Base-by-base conservation (phyloP, 495 filamentous ascomycete genomes). In the Trichoderma asperelloides region DNA sequence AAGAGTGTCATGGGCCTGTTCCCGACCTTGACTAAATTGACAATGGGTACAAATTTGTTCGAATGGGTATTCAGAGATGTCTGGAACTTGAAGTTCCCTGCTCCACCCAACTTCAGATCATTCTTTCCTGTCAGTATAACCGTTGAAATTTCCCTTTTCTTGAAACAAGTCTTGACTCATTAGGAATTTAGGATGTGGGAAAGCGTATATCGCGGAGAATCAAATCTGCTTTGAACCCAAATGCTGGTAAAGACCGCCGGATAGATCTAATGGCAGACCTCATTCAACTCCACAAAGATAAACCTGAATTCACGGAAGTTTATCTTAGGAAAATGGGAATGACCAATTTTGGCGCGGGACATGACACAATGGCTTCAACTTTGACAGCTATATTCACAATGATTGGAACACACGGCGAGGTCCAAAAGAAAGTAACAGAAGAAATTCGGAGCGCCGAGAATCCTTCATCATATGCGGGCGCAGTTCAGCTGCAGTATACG, bases 281-380 rank as follows among this genome's bases (percentile, higher is more conserved):
- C 21, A 75, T 82, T 27, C 69, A 70, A 15, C 70, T 78, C 1
- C 77, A 80, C 57, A 66, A 69, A 15, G 70, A 71, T 16, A 76
- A 71, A 21, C 73, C 75, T 0, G 68, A 70, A 13, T 75, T 79
- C 60, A 79, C 70, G 0, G 76, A 79, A 30, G 66, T 64, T 0
- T 80, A 79, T 68, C 68, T 77, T 71, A 80, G 75, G 71, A 81
- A 76, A 47, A 80, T 77, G 68, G 76, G 72, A 49, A 75, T 73
- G 71, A 85, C 73, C 67, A 84, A 77, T 78, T 83, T 82, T 68
- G 75, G 77, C 2, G 80, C 79, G 0, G 80, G 79, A 1, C 79
- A 81, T 63, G 80, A 82, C 63, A 82, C 74, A 65, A 81, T 71
- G 77, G 84, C 73, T 70, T 81, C 76, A 69, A 83, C 73, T 57